These are phyloP conservation scores for Lentinus tigrinus DNA, from an alignment of 768 basidiomycete genomes.

Conservation along the genomic window DNA sequence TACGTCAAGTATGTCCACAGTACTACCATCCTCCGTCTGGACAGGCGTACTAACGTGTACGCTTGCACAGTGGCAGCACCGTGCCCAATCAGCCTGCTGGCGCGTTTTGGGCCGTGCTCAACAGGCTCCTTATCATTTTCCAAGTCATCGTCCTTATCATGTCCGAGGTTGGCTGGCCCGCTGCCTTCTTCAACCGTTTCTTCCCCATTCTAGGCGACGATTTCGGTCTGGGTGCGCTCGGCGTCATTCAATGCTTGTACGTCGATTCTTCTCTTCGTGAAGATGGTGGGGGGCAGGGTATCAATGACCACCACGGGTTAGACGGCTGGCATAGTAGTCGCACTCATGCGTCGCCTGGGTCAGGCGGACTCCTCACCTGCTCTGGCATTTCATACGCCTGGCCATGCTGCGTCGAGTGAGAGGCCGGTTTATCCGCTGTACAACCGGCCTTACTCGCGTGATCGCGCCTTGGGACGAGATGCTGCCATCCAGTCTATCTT, in stretches of 20 bases:
- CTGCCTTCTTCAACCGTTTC: constrained; percentile 74
- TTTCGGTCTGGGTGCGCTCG: constrained; percentile 86
- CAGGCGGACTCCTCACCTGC: too few species aligned
- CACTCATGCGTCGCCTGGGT: background rate
- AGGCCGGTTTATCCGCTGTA: too few species aligned
- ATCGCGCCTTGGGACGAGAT: too few species aligned
- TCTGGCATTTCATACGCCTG: too few species aligned
- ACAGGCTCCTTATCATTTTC: constrained; percentile 83
- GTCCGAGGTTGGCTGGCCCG: constrained; percentile 82
- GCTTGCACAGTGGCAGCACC: constrained; percentile 56
- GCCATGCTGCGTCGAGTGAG: too few species aligned
- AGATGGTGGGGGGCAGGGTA: background rate
- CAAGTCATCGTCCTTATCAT: constrained; percentile 78
- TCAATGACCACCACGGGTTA: too few species aligned
- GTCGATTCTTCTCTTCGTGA: background rate
- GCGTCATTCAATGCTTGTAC: constrained; percentile 77
- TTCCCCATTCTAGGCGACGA: constrained; percentile 83
- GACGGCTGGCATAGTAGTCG: background rate
- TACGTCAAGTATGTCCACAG: constrained; percentile 64
- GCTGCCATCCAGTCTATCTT: too few species aligned
- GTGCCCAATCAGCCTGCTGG: constrained; percentile 92
- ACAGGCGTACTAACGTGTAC: background rate
- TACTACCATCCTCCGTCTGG: background rate
- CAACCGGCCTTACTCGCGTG: too few species aligned
- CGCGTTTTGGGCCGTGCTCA: constrained; percentile 88